These are phyloP conservation scores for Solanum hybrid DNA, from an alignment of 305 asterid genomes.

Conservation along the genomic window DNA sequence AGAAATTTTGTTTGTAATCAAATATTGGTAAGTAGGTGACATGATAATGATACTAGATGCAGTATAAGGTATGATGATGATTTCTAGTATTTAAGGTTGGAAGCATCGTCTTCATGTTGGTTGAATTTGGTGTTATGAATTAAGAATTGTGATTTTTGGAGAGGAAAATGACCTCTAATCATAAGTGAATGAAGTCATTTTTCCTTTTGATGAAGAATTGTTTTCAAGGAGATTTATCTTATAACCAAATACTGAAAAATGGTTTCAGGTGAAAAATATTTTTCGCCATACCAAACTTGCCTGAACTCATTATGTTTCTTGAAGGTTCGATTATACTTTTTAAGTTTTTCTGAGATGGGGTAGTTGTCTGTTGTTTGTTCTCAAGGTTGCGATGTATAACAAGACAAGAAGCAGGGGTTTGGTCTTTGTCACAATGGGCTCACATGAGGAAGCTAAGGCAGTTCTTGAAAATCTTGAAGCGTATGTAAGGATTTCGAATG, in stretches of 20 bases:
- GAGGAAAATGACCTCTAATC: neutral
- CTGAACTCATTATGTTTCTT: neutral
- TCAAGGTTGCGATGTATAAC: constrained; percentile 73
- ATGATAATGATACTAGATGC: neutral
- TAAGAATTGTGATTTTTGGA: neutral
- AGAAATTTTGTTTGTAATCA: neutral
- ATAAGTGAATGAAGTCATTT: neutral
- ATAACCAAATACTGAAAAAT: neutral
- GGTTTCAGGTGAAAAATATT: neutral
- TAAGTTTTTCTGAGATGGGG: constrained; percentile 12
- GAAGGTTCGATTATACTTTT: neutral
- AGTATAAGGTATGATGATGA: neutral
- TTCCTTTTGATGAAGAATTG: neutral
- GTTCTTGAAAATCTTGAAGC: constrained; percentile 53
- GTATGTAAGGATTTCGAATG: constrained; percentile 33
- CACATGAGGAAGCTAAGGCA: constrained; percentile 77
- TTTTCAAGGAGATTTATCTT: neutral
- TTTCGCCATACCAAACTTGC: neutral
- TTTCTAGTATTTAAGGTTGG: neutral
- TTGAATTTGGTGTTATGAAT: neutral
- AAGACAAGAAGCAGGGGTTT: constrained; percentile 80
- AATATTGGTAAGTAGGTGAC: neutral
- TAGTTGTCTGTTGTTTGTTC: constrained; percentile 1
- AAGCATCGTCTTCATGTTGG: neutral
- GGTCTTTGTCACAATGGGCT: constrained; percentile 77